These are phyloP conservation scores for Beauveria australis DNA, from an alignment of 2,329 filamentous ascomycete genomes.

Conservation along the genomic window DNA sequence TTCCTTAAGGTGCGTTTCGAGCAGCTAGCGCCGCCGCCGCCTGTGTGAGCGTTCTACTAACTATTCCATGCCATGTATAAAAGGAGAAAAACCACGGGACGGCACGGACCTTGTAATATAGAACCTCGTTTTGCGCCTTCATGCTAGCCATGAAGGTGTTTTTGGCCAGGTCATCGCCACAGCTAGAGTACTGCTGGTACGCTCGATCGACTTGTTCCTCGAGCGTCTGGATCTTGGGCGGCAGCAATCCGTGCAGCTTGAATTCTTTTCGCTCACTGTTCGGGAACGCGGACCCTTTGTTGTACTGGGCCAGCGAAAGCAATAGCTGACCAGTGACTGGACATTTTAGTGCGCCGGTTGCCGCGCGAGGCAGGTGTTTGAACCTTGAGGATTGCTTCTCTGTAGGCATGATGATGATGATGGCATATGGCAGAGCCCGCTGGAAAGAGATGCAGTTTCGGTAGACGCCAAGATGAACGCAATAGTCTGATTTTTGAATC, in stretches of 20 bases:
- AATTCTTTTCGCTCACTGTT: conserved; percentile 60
- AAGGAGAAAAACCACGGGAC: not conserved
- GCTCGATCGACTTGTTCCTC: conserved; percentile 70
- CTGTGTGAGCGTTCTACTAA: not conserved
- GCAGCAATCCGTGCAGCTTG: conserved; percentile 64
- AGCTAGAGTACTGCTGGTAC: conserved; percentile 67
- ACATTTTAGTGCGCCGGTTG: not conserved
- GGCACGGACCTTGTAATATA: conserved; percentile 54
- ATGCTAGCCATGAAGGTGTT: conserved; percentile 83
- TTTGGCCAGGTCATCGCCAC: conserved; percentile 61
- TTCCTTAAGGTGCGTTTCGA: conserved; percentile 71
- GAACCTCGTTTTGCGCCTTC: conserved; percentile 76
- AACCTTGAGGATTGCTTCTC: not conserved
- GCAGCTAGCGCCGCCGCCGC: conserved; percentile 38
- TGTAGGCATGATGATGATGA: not conserved
- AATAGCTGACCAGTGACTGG: not conserved
- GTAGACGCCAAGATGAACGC: no score
- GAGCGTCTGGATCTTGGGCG: conserved; percentile 62
- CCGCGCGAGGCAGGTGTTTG: not conserved
- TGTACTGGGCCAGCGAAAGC: conserved; percentile 35
- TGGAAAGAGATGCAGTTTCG: no score
- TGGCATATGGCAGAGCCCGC: no score
- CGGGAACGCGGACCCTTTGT: conserved; percentile 77
- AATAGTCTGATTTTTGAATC: no score
- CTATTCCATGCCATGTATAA: not conserved